Base-by-base conservation (phyloP, 2,329 filamentous ascomycete genomes). In the Stemphylium lycopersici region DNA sequence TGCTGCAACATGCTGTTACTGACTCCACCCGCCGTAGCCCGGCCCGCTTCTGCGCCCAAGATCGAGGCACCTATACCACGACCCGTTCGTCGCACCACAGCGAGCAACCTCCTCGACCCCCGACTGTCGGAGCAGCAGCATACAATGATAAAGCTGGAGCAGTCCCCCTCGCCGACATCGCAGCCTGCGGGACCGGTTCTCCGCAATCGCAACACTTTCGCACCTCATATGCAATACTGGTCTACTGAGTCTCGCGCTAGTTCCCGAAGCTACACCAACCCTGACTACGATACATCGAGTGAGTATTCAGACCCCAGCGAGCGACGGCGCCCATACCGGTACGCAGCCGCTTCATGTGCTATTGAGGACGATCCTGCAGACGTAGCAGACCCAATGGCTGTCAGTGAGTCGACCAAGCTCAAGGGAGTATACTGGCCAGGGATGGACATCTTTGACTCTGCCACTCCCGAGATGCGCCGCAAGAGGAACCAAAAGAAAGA, bases 371-470 rank as follows among this genome's bases (percentile, higher is more conserved):
- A 72, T 8, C 59, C 63, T 26, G 52, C 44, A 24, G 69, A 69
- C 10, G 31, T 52, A 22, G 48, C 56, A 20, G 67, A 70, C 20
- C 63, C 67, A 18, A 67, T 65, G 48, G 65, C 65, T 41, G 68
- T 68, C 22, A 76, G 70, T 37, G 76, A 78, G 50, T 69, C 67
- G 44, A 79, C 73, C 54, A 84, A 80, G 66, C 80, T 92, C 48
- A 93, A 93, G 72, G 90, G 90, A 2, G 78, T 87, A n/a, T 79
- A 85, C 41, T 91, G 87, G 81, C 87, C 88, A 2, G 90, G 90
- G 15, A 93, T 93, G 90, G 84, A 85, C 48, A 81, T 91, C n/a
- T 92, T 93, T 69, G 90, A 93, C 72, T 86, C 90, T 48, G 90
- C 90, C 4, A 90, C 87, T 4, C 83, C 86, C 13, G 84, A 88